A percentile compares a stretch with the other conserved stretches of the same genome.
Evolutionary conservation across 176 grass and related monocot genomes (phyloP).

Genomic region (Eleusine coracana): DNA sequence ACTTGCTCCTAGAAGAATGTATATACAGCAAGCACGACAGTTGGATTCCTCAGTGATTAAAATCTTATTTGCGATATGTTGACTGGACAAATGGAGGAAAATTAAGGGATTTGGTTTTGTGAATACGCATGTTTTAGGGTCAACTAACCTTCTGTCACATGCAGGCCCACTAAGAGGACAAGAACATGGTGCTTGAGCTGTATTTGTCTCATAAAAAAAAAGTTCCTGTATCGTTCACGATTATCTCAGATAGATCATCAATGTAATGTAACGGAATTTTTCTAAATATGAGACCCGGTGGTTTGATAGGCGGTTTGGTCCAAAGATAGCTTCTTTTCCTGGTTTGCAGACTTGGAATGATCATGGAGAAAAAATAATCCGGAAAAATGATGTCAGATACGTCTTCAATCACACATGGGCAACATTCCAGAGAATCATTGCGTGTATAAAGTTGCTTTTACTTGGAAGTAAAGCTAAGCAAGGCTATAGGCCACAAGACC

Average conservation of each 20-base stretch:
- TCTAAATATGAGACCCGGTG: background rate
- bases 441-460: slow-evolving; percentile 38
- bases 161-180: slow-evolving; percentile 37
- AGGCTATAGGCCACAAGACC: slow-evolving; percentile 7
- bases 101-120: slow-evolving; percentile 39
- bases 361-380: slow-evolving; percentile 22
- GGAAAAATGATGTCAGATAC: slow-evolving; percentile 41
- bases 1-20: slow-evolving; percentile 16
- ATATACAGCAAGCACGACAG: background rate
- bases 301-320: background rate
- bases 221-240: slow-evolving; percentile 20
- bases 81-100: slow-evolving; percentile 15
- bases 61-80: slow-evolving; percentile 29
- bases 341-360: slow-evolving; percentile 7
- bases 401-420: slow-evolving; percentile 38
- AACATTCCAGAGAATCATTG: slow-evolving; percentile 42
- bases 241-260: background rate
- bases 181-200: slow-evolving; percentile 51
- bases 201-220: slow-evolving; percentile 27
- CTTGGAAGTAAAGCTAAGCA: slow-evolving; percentile 46
- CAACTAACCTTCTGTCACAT: slow-evolving; percentile 42
- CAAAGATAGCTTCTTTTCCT: background rate
- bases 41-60: slow-evolving; percentile 28
- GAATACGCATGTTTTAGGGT: slow-evolving; percentile 35
- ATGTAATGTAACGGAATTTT: background rate